Percentiles rank a stretch among this genome's conserved stretches.
These are phyloP conservation scores for Naumovozyma dairenensis DNA, from an alignment of 805 yeast species.

Conservation along the genomic window DNA sequence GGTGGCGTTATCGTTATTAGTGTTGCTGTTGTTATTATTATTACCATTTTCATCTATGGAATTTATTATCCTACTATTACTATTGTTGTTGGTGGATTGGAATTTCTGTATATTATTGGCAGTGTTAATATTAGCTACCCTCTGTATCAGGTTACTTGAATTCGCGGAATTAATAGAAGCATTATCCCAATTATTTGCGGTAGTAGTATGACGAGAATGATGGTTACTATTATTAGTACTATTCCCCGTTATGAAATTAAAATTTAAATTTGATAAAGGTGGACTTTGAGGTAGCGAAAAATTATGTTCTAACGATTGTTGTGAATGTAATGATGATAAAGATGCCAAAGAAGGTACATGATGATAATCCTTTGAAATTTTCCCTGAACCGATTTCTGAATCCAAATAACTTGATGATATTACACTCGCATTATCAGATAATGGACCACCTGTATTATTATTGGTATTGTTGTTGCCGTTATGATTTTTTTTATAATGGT, in stretches of 20 bases:
- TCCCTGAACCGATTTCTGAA: conserved; percentile 15
- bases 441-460: conserved; percentile 5
- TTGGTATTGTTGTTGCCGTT: too few species aligned
- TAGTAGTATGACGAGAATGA: conserved; percentile 2
- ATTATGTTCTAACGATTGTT: conserved; percentile 26
- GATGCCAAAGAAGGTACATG: conserved; percentile 25
- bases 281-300: conserved; percentile 24
- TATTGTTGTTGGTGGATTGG: neutral
- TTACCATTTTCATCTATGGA: conserved; percentile 1
- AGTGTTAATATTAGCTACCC: neutral
- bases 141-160: neutral
- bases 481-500: too few species aligned
- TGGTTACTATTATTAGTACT: neutral
- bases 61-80: too few species aligned
- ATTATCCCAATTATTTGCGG: conserved; percentile 11
- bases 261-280: conserved; percentile 10
- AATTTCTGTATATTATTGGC: neutral
- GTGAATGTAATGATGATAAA: conserved; percentile 25
- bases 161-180: conserved; percentile 4
- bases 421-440: conserved; percentile 11
- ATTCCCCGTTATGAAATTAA: conserved; percentile 9
- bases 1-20: neutral
- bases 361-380: conserved; percentile 23
- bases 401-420: conserved; percentile 14
- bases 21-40: too few species aligned